Percentiles rank a stretch among this genome's conserved stretches.
phyloP scores from a whole-genome alignment of 192 early-diverging fungal species.

The Entomortierella lignicola region DNA sequence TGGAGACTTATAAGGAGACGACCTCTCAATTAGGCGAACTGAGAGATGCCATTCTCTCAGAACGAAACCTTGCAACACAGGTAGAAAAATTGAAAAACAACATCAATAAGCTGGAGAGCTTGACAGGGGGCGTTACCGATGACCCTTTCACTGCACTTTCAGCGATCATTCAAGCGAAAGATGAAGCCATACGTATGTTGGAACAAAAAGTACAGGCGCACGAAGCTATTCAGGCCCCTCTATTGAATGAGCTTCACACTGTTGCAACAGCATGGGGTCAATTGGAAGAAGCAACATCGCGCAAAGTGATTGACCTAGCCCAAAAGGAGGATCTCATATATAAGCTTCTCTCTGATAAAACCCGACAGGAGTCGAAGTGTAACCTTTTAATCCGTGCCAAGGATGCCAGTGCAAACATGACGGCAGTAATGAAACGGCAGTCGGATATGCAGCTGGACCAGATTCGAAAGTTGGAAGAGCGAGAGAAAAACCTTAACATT shows the following conservation, averaged over 20 bases:
- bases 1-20: constrained; percentile 42
- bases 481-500: constrained; percentile 73
- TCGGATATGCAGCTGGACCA: constrained; percentile 92
- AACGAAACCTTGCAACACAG: constrained; percentile 58
- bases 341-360: constrained; percentile 84
- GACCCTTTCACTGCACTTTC: constrained; percentile 42
- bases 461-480: constrained; percentile 84
- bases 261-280: constrained; percentile 79
- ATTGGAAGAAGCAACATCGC: constrained; percentile 87
- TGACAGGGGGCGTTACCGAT: constrained; percentile 36
- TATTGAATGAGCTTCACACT: constrained; percentile 74
- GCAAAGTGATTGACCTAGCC: constrained; percentile 81
- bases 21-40: constrained; percentile 19
- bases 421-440: constrained; percentile 80
- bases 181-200: constrained; percentile 65
- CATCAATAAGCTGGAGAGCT: constrained; percentile 35
- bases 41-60: constrained; percentile 30
- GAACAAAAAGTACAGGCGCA: constrained; percentile 64
- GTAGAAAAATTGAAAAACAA: constrained; percentile 58
- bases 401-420: constrained; percentile 73
- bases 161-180: constrained; percentile 54
- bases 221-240: constrained; percentile 57
- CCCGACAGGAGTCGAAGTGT: constrained; percentile 90
- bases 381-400: constrained; percentile 82
- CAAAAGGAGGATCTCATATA: constrained; percentile 85